Percentiles rank a stretch among this genome's conserved stretches.
phyloP scores from a whole-genome alignment of 768 basidiomycete species.

The Macrolepiota albuminosa region DNA sequence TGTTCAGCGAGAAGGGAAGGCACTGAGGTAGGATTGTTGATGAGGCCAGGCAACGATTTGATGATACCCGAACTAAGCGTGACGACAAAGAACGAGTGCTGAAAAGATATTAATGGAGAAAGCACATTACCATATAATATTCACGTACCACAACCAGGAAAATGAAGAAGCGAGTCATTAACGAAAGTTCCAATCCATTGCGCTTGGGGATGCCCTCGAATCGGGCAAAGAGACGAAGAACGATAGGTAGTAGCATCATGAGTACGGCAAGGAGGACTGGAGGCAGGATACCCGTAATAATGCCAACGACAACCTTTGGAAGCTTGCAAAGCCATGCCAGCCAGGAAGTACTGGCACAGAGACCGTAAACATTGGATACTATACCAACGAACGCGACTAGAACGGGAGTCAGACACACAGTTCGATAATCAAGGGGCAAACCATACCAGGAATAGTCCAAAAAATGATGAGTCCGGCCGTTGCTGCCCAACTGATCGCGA shows the following conservation, averaged over 20 bases:
- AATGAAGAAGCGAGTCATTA: slow-evolving; percentile 91
- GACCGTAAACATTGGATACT: slow-evolving; percentile 72
- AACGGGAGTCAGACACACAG: neutral
- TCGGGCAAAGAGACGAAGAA: slow-evolving; percentile 73
- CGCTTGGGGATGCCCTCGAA: slow-evolving; percentile 90
- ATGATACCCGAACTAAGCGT: slow-evolving; percentile 83
- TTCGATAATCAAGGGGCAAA: slow-evolving; percentile 7
- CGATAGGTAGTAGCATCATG: slow-evolving; percentile 81
- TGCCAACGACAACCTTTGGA: slow-evolving; percentile 63
- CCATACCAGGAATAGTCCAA: slow-evolving; percentile 80
- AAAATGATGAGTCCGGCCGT: slow-evolving; percentile 80
- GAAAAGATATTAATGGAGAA: slow-evolving; percentile 6
- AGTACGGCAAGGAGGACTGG: slow-evolving; percentile 84
- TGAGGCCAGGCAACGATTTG: slow-evolving; percentile 56
- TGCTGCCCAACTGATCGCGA: slow-evolving; percentile 61
- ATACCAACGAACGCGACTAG: slow-evolving; percentile 78
- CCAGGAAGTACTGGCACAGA: slow-evolving; percentile 65
- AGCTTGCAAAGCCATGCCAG: slow-evolving; percentile 81
- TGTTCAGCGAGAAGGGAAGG: slow-evolving; percentile 71
- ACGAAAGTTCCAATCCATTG: slow-evolving; percentile 77
- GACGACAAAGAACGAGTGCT: slow-evolving; percentile 94
- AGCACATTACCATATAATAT: neutral
- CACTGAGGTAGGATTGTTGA: slow-evolving; percentile 63
- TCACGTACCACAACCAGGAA: slow-evolving; percentile 85
- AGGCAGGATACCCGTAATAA: slow-evolving; percentile 84